phyloP scores from a whole-genome alignment of 164 flowering plant species.

The Brasenia schreberi region DNA sequence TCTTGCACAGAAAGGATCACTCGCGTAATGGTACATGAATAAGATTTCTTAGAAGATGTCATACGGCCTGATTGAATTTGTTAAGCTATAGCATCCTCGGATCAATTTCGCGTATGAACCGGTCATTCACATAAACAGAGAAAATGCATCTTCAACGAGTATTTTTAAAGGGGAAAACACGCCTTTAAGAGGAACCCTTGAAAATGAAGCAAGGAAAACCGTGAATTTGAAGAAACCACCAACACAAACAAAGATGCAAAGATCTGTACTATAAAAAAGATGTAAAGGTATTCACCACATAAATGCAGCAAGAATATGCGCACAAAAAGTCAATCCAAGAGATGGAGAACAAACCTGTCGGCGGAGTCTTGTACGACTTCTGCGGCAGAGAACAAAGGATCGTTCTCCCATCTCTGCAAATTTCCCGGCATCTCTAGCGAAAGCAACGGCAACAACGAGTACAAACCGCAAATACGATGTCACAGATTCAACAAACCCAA shows the following conservation, averaged over 20 bases:
- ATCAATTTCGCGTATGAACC: background rate
- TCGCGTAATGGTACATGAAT: background rate
- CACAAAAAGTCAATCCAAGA: background rate
- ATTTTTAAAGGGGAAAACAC: background rate
- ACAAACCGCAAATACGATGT: background rate
- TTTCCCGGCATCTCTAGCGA: conserved; percentile 13
- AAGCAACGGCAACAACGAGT: background rate
- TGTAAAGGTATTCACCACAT: no score
- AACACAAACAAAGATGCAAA: background rate
- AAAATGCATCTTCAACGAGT: background rate
- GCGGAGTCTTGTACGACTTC: conserved; percentile 58
- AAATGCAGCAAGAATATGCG: no score
- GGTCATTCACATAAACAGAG: background rate
- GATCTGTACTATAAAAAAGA: background rate
- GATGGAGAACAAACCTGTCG: conserved; percentile 22
- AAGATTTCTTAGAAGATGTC: background rate
- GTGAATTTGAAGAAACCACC: background rate
- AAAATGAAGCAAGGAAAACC: background rate
- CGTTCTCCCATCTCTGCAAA: conserved; percentile 39
- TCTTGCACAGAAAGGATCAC: background rate
- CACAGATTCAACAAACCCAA: background rate
- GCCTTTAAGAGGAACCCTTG: background rate
- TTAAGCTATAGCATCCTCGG: no score
- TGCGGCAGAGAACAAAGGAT: conserved; percentile 49
- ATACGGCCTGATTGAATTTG: background rate